These are phyloP conservation scores for Thuidium tamariscinum DNA, from an alignment of 225 moss, liverwort and hornwort genomes.

Conservation along the genomic window DNA sequence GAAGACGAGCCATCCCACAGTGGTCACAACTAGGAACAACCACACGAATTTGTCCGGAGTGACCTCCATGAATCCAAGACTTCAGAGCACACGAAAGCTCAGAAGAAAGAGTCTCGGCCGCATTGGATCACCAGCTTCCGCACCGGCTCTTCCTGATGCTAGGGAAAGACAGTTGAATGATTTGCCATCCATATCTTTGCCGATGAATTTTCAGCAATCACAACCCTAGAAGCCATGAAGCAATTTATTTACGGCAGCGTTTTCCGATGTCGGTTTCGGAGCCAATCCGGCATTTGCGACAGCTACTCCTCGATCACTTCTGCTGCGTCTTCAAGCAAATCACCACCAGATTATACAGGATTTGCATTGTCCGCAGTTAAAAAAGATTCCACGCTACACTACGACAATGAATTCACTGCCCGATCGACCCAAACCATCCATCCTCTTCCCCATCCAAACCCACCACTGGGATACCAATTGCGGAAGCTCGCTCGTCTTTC, in stretches of 20 bases:
- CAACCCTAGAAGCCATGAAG: not conserved
- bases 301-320: not conserved
- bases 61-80: conserved; percentile 36
- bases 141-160: not conserved
- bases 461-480: not conserved
- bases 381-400: not conserved
- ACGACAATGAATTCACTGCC: not conserved
- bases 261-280: not conserved
- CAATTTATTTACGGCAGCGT: not conserved
- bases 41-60: conserved; percentile 60
- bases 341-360: not conserved
- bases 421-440: not conserved
- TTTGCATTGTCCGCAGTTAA: not conserved
- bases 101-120: not conserved
- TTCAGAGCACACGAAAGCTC: conserved; percentile 14
- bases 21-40: conserved; percentile 48
- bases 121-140: conserved; percentile 5
- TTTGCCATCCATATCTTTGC: not conserved
- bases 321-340: not conserved
- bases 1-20: conserved; percentile 48
- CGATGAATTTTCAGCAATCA: not conserved
- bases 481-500: not conserved
- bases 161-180: not conserved
- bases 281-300: not conserved
- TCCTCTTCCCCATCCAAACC: not conserved